Evolutionary conservation across 1,139 yeast genomes (phyloP).

Genomic region (Pneumocystis jirovecii): DNA sequence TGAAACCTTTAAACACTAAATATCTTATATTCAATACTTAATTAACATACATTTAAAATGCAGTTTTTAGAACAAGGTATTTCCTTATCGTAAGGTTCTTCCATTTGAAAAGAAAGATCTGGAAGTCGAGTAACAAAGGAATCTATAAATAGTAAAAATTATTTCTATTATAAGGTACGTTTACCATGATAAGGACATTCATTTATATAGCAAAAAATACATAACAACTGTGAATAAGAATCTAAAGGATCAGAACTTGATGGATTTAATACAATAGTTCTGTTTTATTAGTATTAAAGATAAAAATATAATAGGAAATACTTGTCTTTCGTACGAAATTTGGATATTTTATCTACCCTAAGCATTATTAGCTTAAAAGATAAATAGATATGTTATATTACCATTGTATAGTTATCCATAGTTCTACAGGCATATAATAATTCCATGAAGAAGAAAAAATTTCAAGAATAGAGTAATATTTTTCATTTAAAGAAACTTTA

Average conservation of each 20-base stretch:
- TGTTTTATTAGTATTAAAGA: neutral
- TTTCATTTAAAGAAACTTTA: neutral
- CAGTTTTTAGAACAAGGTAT: constrained; percentile 11
- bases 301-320: neutral
- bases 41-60: constrained; percentile 7
- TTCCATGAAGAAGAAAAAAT: neutral
- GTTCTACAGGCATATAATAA: neutral
- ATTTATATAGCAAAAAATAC: constrained; percentile 13
- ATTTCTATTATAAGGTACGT: neutral
- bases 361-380: neutral
- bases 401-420: neutral
- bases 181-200: constrained; percentile 15
- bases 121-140: constrained; percentile 4
- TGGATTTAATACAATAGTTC: neutral
- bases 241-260: constrained; percentile 8
- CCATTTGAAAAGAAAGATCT: constrained; percentile 7
- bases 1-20: neutral
- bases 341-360: neutral
- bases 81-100: constrained; percentile 6
- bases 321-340: neutral
- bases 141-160: constrained; percentile 1
- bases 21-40: neutral
- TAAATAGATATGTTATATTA: neutral
- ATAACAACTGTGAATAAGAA: constrained; percentile 13
- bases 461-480: neutral